Evolutionary conservation across 352 stramenopile genomes (phyloP), one percentile per base, ranked within the genome.

Genomic region (Pythium aquatile): DNA sequence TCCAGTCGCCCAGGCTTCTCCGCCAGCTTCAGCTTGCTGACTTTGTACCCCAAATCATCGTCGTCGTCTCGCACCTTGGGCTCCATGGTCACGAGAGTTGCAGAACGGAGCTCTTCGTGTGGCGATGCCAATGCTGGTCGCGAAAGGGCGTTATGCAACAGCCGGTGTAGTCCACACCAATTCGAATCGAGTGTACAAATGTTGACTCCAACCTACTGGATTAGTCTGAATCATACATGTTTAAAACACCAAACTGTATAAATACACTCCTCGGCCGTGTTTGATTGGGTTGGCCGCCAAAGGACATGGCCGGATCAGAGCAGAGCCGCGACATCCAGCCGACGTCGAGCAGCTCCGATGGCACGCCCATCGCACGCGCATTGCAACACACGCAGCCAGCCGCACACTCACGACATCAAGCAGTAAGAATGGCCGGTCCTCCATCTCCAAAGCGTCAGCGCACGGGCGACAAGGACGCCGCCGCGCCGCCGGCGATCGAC

Each of bases 381-480:
- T 51, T 51, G 17, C 17, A 51, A 51, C 44, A 51, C 44, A 51
- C 44, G 44, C 44, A 51, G 44, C 44, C 39, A 47, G 20, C 44
- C 17, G n/a, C 17, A 20, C 44, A 51, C 44, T 7, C 44, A 11
- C n/a, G 4, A 29, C 37, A 44, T 56, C 61, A 60, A 55, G 10
- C 20, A 42, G 60, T 39, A 56, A 52, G 46, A 63, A 90, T 87
- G 78, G 80, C 72, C 40, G 74, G 77, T 47, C 72, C 73, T 53
- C 77, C 79, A 58, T 87, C 82, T 49, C 77, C 85, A 28, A 93
- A 93, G 82, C 81, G 82, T 59, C 84, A 91, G 70, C 79, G 81
- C 71, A 90, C 79, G 10, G 78, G 83, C 53, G 78, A 87, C 55
- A 84, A 72, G 65, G 55, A 66, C 24, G 57, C 49, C 13, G 55